These are phyloP conservation scores for Solanum chiquidenum DNA, from an alignment of 257 asterid species.

Conservation along the genomic window DNA sequence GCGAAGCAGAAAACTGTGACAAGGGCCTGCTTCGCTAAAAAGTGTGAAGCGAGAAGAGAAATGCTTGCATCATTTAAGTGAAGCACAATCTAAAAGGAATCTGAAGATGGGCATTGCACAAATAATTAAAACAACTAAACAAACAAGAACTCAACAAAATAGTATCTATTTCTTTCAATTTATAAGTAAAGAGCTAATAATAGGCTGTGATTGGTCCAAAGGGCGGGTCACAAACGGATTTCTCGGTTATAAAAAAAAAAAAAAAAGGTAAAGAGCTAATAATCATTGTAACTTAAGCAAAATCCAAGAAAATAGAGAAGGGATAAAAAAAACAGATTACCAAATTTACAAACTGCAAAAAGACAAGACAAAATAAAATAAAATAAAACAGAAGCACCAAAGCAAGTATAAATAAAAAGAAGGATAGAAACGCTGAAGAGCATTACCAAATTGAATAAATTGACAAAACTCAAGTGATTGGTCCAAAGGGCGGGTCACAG, in stretches of 20 bases:
- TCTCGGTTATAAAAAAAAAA: too few relatives aligned
- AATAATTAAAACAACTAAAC: not conserved
- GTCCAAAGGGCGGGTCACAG: too few relatives aligned
- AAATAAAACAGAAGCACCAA: not conserved
- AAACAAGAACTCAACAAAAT: not conserved
- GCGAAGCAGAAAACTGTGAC: not conserved
- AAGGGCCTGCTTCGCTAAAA: not conserved
- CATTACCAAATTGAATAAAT: not conserved
- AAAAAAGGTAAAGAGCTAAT: not conserved
- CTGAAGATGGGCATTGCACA: not conserved
- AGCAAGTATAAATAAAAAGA: not conserved
- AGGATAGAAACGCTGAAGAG: not conserved
- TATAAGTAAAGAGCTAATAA: not conserved
- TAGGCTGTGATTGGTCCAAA: not conserved
- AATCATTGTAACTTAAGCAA: not conserved
- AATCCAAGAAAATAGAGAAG: not conserved
- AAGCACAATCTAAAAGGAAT: not conserved
- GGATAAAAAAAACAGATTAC: not conserved
- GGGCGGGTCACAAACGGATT: too few relatives aligned
- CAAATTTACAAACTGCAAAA: not conserved
- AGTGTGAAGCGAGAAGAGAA: not conserved
- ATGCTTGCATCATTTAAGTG: not conserved
- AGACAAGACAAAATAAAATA: not conserved
- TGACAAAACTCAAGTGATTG: not conserved
- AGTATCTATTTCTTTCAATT: not conserved